Evolutionary conservation across 257 asterid species (phyloP).

Genomic region (Gentiana dahurica): DNA sequence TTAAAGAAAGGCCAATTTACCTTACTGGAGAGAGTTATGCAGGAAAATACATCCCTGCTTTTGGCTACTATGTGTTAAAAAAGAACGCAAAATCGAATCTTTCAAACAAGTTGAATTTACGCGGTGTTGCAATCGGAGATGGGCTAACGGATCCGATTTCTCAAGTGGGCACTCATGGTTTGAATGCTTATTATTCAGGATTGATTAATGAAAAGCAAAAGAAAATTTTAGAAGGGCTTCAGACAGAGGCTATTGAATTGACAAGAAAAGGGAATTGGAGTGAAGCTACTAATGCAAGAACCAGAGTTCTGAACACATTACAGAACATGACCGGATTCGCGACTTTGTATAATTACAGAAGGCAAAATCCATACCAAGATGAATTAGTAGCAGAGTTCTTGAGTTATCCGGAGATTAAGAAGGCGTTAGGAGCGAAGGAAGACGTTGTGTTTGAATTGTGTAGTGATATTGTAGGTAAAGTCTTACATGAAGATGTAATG

Average conservation of each 20-base stretch:
- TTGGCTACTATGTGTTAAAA: constrained; percentile 52
- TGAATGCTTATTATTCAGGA: constrained; percentile 36
- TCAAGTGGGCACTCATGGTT: constrained; percentile 63
- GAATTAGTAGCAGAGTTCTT: constrained; percentile 36
- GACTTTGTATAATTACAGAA: constrained; percentile 50
- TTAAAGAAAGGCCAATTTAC: constrained; percentile 45
- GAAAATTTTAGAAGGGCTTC: constrained; percentile 38
- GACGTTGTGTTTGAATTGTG: constrained; percentile 30
- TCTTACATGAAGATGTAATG: constrained; percentile 63
- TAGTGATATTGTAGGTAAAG: constrained; percentile 36
- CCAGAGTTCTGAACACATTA: constrained; percentile 19
- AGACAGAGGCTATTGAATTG: constrained; percentile 21
- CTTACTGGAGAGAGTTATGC: constrained; percentile 78
- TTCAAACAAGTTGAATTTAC: constrained; percentile 30
- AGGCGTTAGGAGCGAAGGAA: constrained; percentile 44
- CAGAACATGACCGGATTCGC: constrained; percentile 68
- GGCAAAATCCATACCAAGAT: constrained; percentile 50
- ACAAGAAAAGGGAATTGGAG: constrained; percentile 38
- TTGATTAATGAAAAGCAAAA: constrained; percentile 55
- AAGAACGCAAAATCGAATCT: constrained; percentile 31
- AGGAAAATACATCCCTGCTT: constrained; percentile 64
- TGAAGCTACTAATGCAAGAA: constrained; percentile 42
- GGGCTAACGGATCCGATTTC: constrained; percentile 74
- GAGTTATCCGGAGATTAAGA: constrained; percentile 38
- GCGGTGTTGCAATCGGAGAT: constrained; percentile 75